These are phyloP conservation scores for Cytospora leucostoma DNA, from an alignment of 2,329 filamentous ascomycete species.

Conservation along the genomic window DNA sequence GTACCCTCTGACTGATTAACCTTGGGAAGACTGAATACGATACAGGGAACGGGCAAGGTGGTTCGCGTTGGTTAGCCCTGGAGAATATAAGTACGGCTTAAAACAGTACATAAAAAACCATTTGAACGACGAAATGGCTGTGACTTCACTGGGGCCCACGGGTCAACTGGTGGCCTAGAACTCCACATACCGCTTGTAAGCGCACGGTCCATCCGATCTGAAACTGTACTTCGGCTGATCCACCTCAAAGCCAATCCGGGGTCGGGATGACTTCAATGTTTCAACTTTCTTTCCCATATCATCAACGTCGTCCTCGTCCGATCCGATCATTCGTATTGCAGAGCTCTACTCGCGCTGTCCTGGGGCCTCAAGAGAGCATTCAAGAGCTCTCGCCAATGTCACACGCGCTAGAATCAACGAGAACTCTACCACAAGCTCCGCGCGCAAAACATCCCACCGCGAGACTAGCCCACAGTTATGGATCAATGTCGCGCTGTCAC, in stretches of 20 bases:
- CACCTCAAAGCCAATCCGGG: conserved; percentile 17
- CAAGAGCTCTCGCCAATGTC: conserved; percentile 24
- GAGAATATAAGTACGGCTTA: too few species aligned
- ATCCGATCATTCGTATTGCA: conserved; percentile 7
- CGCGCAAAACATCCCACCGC: conserved; percentile 28
- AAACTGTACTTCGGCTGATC: conserved; percentile 14
- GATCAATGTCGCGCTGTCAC: conserved; percentile 34
- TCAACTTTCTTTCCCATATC: conserved; percentile 1
- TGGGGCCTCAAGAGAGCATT: conserved; percentile 2
- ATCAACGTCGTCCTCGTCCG: conserved; percentile 5
- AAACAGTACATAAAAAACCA: too few species aligned
- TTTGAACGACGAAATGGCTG: not conserved
- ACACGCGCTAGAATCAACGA: conserved; percentile 17
- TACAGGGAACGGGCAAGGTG: too few species aligned
- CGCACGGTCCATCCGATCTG: conserved; percentile 19
- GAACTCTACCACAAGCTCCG: conserved; percentile 16
- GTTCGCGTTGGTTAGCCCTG: not conserved
- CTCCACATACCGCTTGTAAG: not conserved
- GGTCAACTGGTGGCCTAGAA: not conserved
- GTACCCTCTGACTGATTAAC: not conserved
- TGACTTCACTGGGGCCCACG: conserved; percentile 2
- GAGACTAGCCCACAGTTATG: conserved; percentile 34
- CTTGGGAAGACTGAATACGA: not conserved
- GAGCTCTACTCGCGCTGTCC: conserved; percentile 6
- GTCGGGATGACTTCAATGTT: conserved; percentile 11